Evolutionary conservation across 1,139 yeast genomes (phyloP), one percentile per base, ranked within the genome.

Genomic region (Wickerhamiella infanticola): DNA sequence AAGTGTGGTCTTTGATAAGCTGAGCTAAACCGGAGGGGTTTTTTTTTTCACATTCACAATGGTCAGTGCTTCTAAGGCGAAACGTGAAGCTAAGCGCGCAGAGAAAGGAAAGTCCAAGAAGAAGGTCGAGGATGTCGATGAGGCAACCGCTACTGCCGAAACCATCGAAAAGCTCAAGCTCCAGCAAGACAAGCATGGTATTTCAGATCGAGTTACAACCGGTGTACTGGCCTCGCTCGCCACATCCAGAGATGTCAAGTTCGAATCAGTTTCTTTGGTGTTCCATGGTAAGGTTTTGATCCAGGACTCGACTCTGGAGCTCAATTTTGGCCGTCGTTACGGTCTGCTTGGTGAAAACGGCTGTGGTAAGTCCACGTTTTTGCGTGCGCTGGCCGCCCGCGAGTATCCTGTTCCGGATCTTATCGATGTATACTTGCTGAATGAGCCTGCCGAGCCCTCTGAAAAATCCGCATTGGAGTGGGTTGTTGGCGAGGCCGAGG

Each of bases 251-350:
- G 99, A 90, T 77, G 70, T 90, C 62, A 93, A 93, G 69, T 65
- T 90, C 58, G 80, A 88, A 24, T 81, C 95, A 47, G 85, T 85
- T 41, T 84, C 97, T 24, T 74, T 90, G 58, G 76, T 86, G 57
- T 90, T 90, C 79, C 98, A 90, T 68, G 99, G 99, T 71, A 90
- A 88, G 64, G 96, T 90, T 48, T 72, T 90, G 63, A 74, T 90
- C 58, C 95, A 85, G 68, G 98, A 90, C 66, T 80, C 97, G 40
- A 74, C 73, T 43, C 68, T 90, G 58, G 98, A 90, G 71, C 77
- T 90, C 69, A 93, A 90, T 70, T 88, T 79, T 66, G 98, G 98
- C 62, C 84, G 96, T 70, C 79, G 95, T 67, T 90, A 93, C 64
- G 68, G 67, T 51, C 74, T 90, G 55, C 74, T 93, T 58, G 99